These are phyloP conservation scores for Lagenaria siceraria DNA, from an alignment of 306 rosid species.

Conservation along the genomic window DNA sequence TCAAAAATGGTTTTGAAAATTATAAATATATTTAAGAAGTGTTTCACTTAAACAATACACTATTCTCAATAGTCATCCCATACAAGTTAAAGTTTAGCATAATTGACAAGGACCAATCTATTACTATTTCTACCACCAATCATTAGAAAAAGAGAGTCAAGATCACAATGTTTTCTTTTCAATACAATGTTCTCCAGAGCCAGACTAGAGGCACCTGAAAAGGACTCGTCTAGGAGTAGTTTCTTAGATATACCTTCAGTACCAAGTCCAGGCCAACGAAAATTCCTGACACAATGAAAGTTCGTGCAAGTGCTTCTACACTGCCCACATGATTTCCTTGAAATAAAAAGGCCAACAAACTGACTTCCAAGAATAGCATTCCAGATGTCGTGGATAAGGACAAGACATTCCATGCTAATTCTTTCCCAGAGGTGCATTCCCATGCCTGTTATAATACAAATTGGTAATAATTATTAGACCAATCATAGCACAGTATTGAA, in stretches of 20 bases:
- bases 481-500: neutral
- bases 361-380: conserved; percentile 93
- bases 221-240: neutral
- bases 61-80: neutral
- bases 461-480: neutral
- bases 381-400: conserved; percentile 79
- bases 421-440: conserved; percentile 78
- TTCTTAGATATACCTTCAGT: conserved; percentile 44
- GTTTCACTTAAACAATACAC: neutral
- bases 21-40: neutral
- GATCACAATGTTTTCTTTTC: neutral
- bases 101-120: neutral
- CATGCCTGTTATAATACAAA: conserved; percentile 39
- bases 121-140: neutral
- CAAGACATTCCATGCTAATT: conserved; percentile 59
- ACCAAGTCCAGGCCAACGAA: conserved; percentile 68
- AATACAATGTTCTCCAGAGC: neutral
- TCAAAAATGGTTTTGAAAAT: neutral
- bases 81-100: neutral
- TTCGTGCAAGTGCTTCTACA: conserved; percentile 62
- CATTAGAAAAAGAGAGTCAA: neutral
- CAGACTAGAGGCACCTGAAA: neutral
- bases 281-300: conserved; percentile 69
- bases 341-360: conserved; percentile 88
- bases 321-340: conserved; percentile 77